These are phyloP conservation scores for Claviceps pazoutovae DNA, from an alignment of 2,329 filamentous ascomycete species.

Conservation along the genomic window DNA sequence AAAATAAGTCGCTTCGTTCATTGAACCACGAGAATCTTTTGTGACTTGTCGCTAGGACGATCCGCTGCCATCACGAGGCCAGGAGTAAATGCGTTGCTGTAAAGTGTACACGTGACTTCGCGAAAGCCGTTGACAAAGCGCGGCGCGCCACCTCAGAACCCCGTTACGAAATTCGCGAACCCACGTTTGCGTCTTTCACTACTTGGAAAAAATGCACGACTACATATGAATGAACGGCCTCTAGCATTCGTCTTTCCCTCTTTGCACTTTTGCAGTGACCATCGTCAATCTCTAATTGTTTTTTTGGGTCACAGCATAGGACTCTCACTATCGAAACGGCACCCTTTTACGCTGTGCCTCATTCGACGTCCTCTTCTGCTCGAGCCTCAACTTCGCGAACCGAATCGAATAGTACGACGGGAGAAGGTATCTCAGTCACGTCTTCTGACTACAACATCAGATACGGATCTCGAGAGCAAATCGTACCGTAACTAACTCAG, in stretches of 20 bases:
- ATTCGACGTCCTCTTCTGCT: conserved; percentile 13
- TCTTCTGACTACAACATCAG: conserved; percentile 21
- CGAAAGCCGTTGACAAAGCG: conserved; percentile 6
- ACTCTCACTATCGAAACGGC: conserved; percentile 17
- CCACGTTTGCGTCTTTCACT: background rate
- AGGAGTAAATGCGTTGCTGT: background rate
- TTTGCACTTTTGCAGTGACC: background rate
- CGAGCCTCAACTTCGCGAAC: conserved; percentile 13
- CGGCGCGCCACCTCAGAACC: conserved; percentile 2
- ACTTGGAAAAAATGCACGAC: background rate
- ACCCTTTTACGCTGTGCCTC: conserved; percentile 15
- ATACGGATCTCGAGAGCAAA: conserved; percentile 10
- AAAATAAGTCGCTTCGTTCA: background rate
- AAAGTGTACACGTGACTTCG: conserved; percentile 13
- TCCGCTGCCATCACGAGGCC: background rate
- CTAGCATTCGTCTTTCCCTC: background rate
- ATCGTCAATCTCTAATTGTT: background rate
- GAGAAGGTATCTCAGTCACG: conserved; percentile 32
- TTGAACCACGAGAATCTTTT: background rate
- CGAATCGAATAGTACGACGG: conserved; percentile 31
- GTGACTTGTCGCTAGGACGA: background rate
- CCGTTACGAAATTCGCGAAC: conserved; percentile 6
- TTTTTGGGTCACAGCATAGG: conserved; percentile 14
- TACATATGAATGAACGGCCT: background rate
- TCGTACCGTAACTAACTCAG: conserved; percentile 32